Evolutionary conservation across 1,284 basidiomycete genomes (phyloP).

Genomic region (Ustilago sp.): DNA sequence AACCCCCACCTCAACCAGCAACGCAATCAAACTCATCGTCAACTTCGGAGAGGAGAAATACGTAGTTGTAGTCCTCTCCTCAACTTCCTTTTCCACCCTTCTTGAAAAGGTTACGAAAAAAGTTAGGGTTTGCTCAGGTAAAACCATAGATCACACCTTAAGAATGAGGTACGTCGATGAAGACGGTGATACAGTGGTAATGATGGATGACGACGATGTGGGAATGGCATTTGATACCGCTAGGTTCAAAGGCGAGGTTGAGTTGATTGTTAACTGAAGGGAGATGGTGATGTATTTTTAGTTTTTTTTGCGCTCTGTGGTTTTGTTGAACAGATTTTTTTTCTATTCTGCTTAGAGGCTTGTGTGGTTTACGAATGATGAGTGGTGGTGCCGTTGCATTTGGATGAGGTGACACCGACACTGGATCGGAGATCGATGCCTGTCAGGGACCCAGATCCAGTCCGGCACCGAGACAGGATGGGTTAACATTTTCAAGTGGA

Average conservation of each 20-base stretch:
- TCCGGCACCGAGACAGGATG: no score
- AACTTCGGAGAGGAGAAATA: constrained; percentile 90
- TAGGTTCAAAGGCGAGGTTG: constrained; percentile 40
- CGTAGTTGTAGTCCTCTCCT: constrained; percentile 85
- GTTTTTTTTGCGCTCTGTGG: no score
- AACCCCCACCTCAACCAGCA: constrained; percentile 15
- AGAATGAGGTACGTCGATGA: constrained; percentile 64
- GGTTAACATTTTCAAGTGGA: no score
- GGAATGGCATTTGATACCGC: constrained; percentile 64
- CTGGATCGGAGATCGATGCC: no score
- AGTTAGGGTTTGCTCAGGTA: constrained; percentile 76
- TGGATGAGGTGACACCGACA: no score
- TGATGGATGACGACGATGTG: constrained; percentile 67
- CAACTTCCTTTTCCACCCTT: constrained; percentile 82
- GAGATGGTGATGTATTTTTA: constrained; percentile 9
- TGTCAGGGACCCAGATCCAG: no score
- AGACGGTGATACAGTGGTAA: constrained; percentile 65
- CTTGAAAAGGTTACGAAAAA: constrained; percentile 91
- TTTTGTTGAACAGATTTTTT: not conserved
- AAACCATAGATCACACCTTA: constrained; percentile 26
- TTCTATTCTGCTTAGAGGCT: no score
- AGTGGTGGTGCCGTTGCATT: no score
- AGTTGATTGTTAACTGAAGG: constrained; percentile 37
- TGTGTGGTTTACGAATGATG: no score
- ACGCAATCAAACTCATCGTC: constrained; percentile 72